phyloP scores from a whole-genome alignment of 176 grass and related monocot species.

The Cenchrus americanus region DNA sequence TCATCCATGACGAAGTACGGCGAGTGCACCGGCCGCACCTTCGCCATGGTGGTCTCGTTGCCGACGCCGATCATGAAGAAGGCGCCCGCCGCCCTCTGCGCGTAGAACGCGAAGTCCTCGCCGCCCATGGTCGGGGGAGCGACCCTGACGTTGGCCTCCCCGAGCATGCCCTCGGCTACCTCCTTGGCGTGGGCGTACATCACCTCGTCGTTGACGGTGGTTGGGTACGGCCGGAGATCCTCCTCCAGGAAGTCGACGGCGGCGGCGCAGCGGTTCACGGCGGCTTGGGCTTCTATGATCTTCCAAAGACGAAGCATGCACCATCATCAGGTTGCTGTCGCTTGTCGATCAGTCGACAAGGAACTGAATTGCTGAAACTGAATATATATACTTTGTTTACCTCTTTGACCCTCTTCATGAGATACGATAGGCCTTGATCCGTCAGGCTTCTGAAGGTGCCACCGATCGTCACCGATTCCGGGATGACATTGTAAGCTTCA shows the following conservation, averaged over 20 bases:
- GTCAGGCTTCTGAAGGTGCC: constrained; percentile 72
- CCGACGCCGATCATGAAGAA: constrained; percentile 59
- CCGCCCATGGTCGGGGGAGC: constrained; percentile 28
- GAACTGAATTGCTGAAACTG: not conserved
- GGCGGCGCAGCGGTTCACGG: constrained; percentile 51
- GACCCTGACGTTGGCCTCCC: constrained; percentile 39
- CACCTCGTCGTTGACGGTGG: constrained; percentile 46
- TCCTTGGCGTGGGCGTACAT: constrained; percentile 51
- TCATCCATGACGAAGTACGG: constrained; percentile 65
- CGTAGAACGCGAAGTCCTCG: constrained; percentile 75
- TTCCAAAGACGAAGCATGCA: not conserved
- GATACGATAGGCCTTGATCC: constrained; percentile 53
- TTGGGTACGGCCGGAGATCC: constrained; percentile 38
- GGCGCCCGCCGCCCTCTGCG: constrained; percentile 50
- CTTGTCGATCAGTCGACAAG: not conserved
- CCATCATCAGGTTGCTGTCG: not conserved
- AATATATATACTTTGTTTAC: constrained; percentile 9
- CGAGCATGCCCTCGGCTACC: constrained; percentile 53
- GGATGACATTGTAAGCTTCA: constrained; percentile 71
- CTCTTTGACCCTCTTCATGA: constrained; percentile 63
- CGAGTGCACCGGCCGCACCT: constrained; percentile 45
- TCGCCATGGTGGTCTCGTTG: constrained; percentile 20
- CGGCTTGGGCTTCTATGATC: constrained; percentile 61
- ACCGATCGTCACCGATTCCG: constrained; percentile 52
- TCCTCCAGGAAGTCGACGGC: constrained; percentile 63